Evolutionary conservation across 2,329 filamentous ascomycete species (phyloP).

Genomic region (Zarea fungicola): DNA sequence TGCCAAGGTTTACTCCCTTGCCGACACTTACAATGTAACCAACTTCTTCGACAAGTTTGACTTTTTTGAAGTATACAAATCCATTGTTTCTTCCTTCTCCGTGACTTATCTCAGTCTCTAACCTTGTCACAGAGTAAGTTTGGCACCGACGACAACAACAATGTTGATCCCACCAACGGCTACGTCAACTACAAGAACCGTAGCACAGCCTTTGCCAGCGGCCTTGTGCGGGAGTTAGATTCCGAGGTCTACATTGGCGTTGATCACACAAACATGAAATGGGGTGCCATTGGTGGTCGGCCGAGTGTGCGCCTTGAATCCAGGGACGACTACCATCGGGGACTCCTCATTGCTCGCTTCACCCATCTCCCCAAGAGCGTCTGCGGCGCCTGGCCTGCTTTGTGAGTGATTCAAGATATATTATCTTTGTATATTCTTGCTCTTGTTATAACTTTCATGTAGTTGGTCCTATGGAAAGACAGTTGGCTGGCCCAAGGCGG

Average conservation of each 20-base stretch:
- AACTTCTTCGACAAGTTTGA: slow-evolving; percentile 43
- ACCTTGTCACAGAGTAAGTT: slow-evolving; percentile 19
- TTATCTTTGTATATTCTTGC: too few species aligned
- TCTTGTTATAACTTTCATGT: slow-evolving; percentile 23
- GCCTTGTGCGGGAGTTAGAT: slow-evolving; percentile 25
- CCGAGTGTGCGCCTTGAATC: slow-evolving; percentile 61
- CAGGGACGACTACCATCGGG: slow-evolving; percentile 54
- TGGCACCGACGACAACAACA: slow-evolving; percentile 19
- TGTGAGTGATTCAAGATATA: too few species aligned
- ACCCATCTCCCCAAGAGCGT: slow-evolving; percentile 58
- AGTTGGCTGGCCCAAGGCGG: slow-evolving; percentile 52
- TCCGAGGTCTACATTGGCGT: slow-evolving; percentile 33
- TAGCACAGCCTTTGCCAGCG: slow-evolving; percentile 24
- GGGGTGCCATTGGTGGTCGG: slow-evolving; percentile 28
- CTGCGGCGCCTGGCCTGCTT: slow-evolving; percentile 67
- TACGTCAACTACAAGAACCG: slow-evolving; percentile 51
- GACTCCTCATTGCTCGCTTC: slow-evolving; percentile 63
- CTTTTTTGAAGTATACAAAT: slow-evolving; percentile 27
- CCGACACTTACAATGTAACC: slow-evolving; percentile 24
- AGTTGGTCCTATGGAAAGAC: slow-evolving; percentile 36
- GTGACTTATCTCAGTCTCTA: too few species aligned
- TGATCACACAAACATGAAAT: slow-evolving; percentile 21
- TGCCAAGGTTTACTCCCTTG: background rate
- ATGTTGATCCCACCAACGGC: slow-evolving; percentile 58
- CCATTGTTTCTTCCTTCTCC: too few species aligned